These are phyloP conservation scores for Nannizziopsis arthrosporioides DNA, from an alignment of 2,329 filamentous ascomycete species.

Conservation along the genomic window DNA sequence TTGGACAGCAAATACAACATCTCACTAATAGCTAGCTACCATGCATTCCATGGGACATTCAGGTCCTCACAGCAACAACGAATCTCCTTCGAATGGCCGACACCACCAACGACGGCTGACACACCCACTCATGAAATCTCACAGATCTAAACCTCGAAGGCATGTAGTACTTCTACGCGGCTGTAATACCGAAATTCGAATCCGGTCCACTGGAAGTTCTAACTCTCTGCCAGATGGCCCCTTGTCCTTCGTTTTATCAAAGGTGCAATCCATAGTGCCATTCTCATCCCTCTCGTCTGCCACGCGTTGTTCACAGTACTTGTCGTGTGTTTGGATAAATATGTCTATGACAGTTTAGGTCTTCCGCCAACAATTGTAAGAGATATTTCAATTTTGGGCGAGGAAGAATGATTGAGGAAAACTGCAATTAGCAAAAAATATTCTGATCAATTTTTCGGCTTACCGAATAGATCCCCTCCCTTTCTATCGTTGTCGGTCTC, in stretches of 20 bases:
- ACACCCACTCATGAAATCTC: conserved; percentile 17
- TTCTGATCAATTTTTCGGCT: background rate
- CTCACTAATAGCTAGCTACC: no score
- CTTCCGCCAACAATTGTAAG: conserved; percentile 48
- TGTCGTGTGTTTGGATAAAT: conserved; percentile 47
- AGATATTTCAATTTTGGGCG: background rate
- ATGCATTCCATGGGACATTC: conserved; percentile 1
- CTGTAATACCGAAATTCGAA: background rate
- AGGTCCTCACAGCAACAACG: background rate
- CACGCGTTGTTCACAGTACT: conserved; percentile 49
- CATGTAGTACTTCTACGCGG: conserved; percentile 2
- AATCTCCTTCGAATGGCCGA: background rate
- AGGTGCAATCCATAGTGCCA: conserved; percentile 50
- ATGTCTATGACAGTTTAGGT: conserved; percentile 40
- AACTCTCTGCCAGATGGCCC: conserved; percentile 40
- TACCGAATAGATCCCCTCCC: conserved; percentile 41
- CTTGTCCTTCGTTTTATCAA: conserved; percentile 54
- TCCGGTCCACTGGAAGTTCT: background rate
- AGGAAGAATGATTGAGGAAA: no score
- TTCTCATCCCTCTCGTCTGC: conserved; percentile 45
- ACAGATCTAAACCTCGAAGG: conserved; percentile 19
- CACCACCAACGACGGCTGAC: conserved; percentile 14
- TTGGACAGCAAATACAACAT: no score
- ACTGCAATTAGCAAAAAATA: no score
- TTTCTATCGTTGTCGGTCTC: conserved; percentile 55